Evolutionary conservation across 139 green algal species (phyloP).

Genomic region (Zygnema cylindricum): DNA sequence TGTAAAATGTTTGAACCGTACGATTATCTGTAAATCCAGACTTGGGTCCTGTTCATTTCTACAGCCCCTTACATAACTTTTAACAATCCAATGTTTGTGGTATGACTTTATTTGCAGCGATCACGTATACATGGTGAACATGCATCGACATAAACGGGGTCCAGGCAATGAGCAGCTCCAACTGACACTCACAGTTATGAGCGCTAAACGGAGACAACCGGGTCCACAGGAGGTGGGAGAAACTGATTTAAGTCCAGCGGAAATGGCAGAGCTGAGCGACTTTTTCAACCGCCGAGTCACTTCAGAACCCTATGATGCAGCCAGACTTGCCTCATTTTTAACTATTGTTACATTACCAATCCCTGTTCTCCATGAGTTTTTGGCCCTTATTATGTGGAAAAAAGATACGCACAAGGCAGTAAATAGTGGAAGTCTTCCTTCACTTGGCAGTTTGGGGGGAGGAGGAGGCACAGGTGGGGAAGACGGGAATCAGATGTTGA

Average conservation of each 20-base stretch:
- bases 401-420: slow-evolving; percentile 22
- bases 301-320: slow-evolving; percentile 39
- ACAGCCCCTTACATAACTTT: too few species aligned
- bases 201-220: background rate
- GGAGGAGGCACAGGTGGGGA: background rate
- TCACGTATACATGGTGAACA: slow-evolving; percentile 19
- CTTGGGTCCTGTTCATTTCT: too few species aligned
- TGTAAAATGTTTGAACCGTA: too few species aligned
- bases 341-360: slow-evolving; percentile 40
- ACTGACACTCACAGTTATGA: slow-evolving; percentile 32
- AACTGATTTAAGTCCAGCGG: background rate
- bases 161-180: slow-evolving; percentile 4
- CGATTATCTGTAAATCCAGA: too few species aligned
- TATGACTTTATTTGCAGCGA: background rate
- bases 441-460: too few species aligned
- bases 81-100: too few species aligned
- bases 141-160: slow-evolving; percentile 31
- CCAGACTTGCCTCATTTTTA: slow-evolving; percentile 50
- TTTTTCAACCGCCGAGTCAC: slow-evolving; percentile 44
- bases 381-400: slow-evolving; percentile 27
- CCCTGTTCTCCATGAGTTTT: slow-evolving; percentile 45
- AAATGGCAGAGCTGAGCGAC: slow-evolving; percentile 43
- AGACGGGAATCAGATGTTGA: background rate
- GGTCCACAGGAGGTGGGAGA: background rate
- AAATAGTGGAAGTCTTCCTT: background rate